Percentiles rank a stretch among this genome's conserved stretches.
phyloP scores from a whole-genome alignment of 306 rosid genomes.

The Coriaria nepalensis region DNA sequence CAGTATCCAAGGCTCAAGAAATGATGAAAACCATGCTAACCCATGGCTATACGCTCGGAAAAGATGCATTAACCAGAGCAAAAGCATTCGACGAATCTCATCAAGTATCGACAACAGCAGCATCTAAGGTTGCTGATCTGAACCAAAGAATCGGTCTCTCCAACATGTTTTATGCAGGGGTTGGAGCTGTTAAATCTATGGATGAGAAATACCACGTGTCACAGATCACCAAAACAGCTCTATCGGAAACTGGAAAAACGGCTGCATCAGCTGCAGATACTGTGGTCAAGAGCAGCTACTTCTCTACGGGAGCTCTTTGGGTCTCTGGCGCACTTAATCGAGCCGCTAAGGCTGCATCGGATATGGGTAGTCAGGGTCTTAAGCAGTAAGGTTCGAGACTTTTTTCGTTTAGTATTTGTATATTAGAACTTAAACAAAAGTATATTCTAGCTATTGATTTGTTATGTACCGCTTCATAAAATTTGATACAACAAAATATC shows the following conservation, averaged over 20 bases:
- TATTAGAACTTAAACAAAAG: too few relatives aligned
- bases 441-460: too few relatives aligned
- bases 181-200: slow-evolving; percentile 39
- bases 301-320: slow-evolving; percentile 78
- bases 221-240: slow-evolving; percentile 50
- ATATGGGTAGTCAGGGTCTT: slow-evolving; percentile 43
- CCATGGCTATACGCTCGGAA: slow-evolving; percentile 65
- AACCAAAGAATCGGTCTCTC: slow-evolving; percentile 59
- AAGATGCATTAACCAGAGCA: slow-evolving; percentile 64
- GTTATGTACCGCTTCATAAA: too few relatives aligned
- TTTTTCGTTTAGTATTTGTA: not conserved
- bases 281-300: slow-evolving; percentile 60
- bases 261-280: slow-evolving; percentile 55
- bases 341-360: slow-evolving; percentile 60
- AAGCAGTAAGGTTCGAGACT: slow-evolving; percentile 21
- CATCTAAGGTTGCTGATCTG: slow-evolving; percentile 65
- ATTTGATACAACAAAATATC: too few relatives aligned
- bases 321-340: slow-evolving; percentile 49
- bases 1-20: slow-evolving; percentile 59
- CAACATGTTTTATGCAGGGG: slow-evolving; percentile 52
- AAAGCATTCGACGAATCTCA: slow-evolving; percentile 64
- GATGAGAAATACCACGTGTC: slow-evolving; percentile 62
- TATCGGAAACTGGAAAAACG: slow-evolving; percentile 64
- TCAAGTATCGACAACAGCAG: slow-evolving; percentile 54
- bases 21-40: slow-evolving; percentile 74